Percentiles rank a stretch among this genome's conserved stretches.
phyloP scores from a whole-genome alignment of 768 basidiomycete genomes.

The Pleurotus sapidus region DNA sequence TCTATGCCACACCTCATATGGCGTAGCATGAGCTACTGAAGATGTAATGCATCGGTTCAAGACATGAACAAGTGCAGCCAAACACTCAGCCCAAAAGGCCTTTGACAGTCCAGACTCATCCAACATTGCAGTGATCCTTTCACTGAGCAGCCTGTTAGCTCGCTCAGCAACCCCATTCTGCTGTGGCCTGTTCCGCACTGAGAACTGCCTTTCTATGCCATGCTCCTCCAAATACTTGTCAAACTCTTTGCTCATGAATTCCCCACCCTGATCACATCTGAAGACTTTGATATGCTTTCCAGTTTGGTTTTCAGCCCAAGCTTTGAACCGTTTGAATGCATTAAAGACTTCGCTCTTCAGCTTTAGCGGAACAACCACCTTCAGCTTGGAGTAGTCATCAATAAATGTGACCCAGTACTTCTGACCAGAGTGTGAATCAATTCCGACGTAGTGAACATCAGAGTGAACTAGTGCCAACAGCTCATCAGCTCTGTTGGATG shows the following conservation, averaged over 20 bases:
- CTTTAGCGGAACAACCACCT: constrained; percentile 9
- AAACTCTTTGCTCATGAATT: constrained; percentile 25
- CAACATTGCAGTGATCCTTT: too few species aligned
- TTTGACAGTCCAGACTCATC: neutral
- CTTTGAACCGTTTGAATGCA: constrained; percentile 23
- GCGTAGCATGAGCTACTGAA: constrained; percentile 12
- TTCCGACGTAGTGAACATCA: constrained; percentile 12
- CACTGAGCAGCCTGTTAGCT: too few species aligned
- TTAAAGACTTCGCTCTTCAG: constrained; percentile 21
- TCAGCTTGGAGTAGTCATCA: too few species aligned
- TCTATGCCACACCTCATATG: constrained; percentile 14
- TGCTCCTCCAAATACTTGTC: constrained; percentile 16
- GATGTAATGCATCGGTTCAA: neutral
- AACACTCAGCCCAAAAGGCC: constrained; percentile 8
- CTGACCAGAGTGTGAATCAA: neutral
- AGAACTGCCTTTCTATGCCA: constrained; percentile 22
- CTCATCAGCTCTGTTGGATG: constrained; percentile 5
- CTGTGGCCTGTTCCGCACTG: neutral
- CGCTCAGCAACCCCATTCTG: too few species aligned
- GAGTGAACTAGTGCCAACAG: constrained; percentile 14
- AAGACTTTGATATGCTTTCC: too few species aligned
- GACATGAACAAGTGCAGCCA: too few species aligned
- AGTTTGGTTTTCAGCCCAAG: constrained; percentile 10
- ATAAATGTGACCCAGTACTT: too few species aligned
- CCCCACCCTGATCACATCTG: constrained; percentile 32